phyloP scores from a whole-genome alignment of 352 stramenopile genomes.

The Phytopythium litorale region DNA sequence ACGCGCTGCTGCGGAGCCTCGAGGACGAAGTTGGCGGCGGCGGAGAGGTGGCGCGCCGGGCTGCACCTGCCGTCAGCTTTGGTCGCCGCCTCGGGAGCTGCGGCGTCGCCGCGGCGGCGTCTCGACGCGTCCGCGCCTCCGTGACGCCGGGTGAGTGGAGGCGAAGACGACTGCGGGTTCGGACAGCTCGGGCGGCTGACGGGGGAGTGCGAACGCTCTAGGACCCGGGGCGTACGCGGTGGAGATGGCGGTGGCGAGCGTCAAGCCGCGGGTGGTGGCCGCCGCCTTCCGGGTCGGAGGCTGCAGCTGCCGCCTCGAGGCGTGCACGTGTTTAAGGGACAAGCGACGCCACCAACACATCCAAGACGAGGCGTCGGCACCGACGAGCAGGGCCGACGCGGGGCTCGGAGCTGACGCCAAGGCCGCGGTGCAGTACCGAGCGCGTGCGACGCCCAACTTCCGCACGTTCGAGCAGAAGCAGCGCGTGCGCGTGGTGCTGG shows the following conservation, averaged over 20 bases:
- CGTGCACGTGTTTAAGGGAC: constrained; percentile 17
- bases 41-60: neutral
- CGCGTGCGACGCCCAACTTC: constrained; percentile 12
- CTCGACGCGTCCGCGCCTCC: too few relatives aligned
- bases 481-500: constrained; percentile 17
- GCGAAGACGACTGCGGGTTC: neutral
- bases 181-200: constrained; percentile 8
- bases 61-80: constrained; percentile 12
- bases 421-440: constrained; percentile 9
- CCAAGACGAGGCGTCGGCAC: constrained; percentile 2
- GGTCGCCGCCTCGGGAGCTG: constrained; percentile 2
- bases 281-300: neutral
- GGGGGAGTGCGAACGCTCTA: constrained; percentile 2
- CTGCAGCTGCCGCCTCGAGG: constrained; percentile 19
- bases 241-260: constrained; percentile 16
- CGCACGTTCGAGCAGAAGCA: constrained; percentile 24
- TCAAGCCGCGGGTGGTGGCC: constrained; percentile 13
- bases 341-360: neutral
- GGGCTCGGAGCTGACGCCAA: neutral
- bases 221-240: constrained; percentile 25
- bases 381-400: constrained; percentile 11
- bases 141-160: too few relatives aligned
- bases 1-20: constrained; percentile 15
- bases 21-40: neutral
- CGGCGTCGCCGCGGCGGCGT: too few relatives aligned